Base-by-base conservation (phyloP, 2,329 filamentous ascomycete genomes). In the Ophiostoma triangulosporum region DNA sequence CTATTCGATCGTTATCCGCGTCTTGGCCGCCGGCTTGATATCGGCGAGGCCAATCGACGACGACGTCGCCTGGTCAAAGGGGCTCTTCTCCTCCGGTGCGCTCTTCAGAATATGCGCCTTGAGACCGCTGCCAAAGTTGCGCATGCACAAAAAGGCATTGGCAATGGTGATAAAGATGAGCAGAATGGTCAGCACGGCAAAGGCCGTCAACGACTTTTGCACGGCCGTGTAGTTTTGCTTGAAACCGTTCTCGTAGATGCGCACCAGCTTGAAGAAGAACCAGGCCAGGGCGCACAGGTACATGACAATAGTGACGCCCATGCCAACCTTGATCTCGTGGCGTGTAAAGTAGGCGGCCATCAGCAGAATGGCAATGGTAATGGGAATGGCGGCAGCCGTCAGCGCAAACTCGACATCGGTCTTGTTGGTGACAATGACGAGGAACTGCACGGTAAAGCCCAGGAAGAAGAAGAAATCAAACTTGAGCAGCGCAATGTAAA, bases 391-490 rank as follows among this genome's bases (percentile, higher is more conserved):
- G 57, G 84, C 86, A 48, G 93, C 82, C 7, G 94, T 98, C 51
- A 97, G 75, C 53, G 78, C 85, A 62, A 93, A 88, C 67, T 98
- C 93, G 62, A 81, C 73, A 57, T 84, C 78, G 48, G 77, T 76
- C 59, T 78, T 73, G 56, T 73, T 77, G 45, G 80, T 83, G 56
- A 98, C 89, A 56, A 97, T 86, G 62, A 98, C 91, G 52, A 97
- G 78, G 68, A 98, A 98, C 65, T 98, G 93, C 48, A 98, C 88
- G 6, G 93, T 97, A 68, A 98, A 98, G 53, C 91, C 93, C 50
- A 98, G 81, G 76, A 98, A 98, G 75, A 98, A 97, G 81, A 98
- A 98, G 70, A 98, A 97, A 71, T 98, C 93, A 68, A 98, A 98
- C 70, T 98, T 98, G 60, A 98, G 78, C 11, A 98, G 78, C 35